Percentiles rank a stretch among this genome's conserved stretches.
Conservation (phyloP, 1,139 yeast genomes). For the Sugiyamaella pinicola region DNA sequence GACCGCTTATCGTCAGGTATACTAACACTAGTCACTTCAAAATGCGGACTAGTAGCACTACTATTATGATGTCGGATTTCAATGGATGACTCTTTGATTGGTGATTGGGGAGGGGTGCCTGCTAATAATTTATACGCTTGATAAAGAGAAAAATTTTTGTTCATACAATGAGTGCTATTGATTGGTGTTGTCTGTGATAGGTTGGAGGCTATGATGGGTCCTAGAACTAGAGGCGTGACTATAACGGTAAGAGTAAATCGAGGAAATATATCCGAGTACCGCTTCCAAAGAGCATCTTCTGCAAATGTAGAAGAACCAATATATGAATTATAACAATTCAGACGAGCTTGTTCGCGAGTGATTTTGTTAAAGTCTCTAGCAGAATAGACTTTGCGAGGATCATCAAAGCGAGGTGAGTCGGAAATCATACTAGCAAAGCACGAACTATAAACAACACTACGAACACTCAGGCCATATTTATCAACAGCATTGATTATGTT, state of each 20-base stretch:
- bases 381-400: slow-evolving; percentile 30
- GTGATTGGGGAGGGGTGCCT: slow-evolving; percentile 15
- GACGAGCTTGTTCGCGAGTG: slow-evolving; percentile 29
- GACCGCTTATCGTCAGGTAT: slow-evolving; percentile 4
- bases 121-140: slow-evolving; percentile 12
- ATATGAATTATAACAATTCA: slow-evolving; percentile 26
- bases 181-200: background rate
- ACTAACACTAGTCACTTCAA: background rate
- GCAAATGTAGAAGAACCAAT: slow-evolving; percentile 32
- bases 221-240: slow-evolving; percentile 32
- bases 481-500: slow-evolving; percentile 32
- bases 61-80: background rate
- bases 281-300: slow-evolving; percentile 33
- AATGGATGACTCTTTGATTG: slow-evolving; percentile 2
- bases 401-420: slow-evolving; percentile 34
- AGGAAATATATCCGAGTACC: slow-evolving; percentile 28
- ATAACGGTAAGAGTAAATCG: slow-evolving; percentile 28
- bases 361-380: slow-evolving; percentile 31
- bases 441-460: slow-evolving; percentile 33
- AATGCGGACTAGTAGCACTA: background rate
- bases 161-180: slow-evolving; percentile 1
- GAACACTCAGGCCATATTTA: slow-evolving; percentile 28
- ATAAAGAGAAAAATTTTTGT: slow-evolving; percentile 7
- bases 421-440: slow-evolving; percentile 34
- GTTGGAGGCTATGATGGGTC: slow-evolving; percentile 29